Percentiles rank a stretch among this genome's conserved stretches.
Evolutionary conservation across 129 eudicot genomes (phyloP).

Genomic region (Smallanthus sonchifolius): DNA sequence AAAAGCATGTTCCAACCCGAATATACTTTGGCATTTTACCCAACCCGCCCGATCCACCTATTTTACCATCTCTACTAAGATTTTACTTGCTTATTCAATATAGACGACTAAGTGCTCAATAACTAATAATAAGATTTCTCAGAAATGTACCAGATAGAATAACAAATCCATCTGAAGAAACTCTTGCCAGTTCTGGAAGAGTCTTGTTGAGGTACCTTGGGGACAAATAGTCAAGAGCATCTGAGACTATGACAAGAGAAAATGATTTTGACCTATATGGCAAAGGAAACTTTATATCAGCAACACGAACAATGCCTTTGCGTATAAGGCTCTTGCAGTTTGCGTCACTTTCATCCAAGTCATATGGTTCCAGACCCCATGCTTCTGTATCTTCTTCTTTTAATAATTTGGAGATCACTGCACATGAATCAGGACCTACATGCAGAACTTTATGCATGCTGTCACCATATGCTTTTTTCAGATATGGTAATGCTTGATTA

Average conservation of each 20-base stretch:
- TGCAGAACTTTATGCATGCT: conserved; percentile 83
- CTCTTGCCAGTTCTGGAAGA: conserved; percentile 84
- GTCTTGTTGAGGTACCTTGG: conserved; percentile 92
- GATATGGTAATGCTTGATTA: conserved; percentile 57
- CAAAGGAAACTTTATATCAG: conserved; percentile 86
- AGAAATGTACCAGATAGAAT: conserved; percentile 67
- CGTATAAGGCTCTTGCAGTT: conserved; percentile 71
- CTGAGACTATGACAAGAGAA: conserved; percentile 86
- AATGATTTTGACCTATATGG: conserved; percentile 84
- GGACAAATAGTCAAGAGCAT: conserved; percentile 87
- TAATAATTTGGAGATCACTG: conserved; percentile 66
- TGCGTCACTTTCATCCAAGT: conserved; percentile 76
- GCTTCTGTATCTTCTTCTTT: conserved; percentile 96
- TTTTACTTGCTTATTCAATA: neutral
- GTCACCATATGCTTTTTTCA: conserved; percentile 82
- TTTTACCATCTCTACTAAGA: neutral
- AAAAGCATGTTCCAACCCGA: neutral
- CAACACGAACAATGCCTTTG: conserved; percentile 83
- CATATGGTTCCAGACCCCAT: conserved; percentile 96
- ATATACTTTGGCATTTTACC: neutral
- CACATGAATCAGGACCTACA: conserved; percentile 90
- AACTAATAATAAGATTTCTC: neutral
- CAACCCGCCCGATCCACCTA: neutral
- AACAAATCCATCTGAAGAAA: conserved; percentile 84
- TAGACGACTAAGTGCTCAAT: neutral